phyloP scores from a whole-genome alignment of 1,284 basidiomycete genomes.

The Cutaneotrichosporon sp. region DNA sequence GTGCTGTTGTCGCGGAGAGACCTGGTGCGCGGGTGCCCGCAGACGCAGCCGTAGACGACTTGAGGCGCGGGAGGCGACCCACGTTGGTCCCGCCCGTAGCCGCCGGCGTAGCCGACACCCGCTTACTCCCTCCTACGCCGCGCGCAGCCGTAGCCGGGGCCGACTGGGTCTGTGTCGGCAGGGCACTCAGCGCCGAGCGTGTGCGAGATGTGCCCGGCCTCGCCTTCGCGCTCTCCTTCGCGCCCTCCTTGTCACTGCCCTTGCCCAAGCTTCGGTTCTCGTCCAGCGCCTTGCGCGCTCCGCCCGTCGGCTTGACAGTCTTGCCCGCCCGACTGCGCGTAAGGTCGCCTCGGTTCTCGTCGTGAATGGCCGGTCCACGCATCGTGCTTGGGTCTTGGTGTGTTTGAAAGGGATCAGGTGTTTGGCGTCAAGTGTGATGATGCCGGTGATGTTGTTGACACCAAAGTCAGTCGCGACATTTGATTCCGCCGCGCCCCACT shows the following conservation, averaged over 20 bases:
- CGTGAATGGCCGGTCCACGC: not conserved
- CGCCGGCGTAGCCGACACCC: too few relatives aligned
- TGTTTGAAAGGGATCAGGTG: too few relatives aligned
- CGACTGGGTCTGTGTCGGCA: not conserved
- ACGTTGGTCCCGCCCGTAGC: not conserved
- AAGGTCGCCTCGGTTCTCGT: not conserved
- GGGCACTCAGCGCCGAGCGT: not conserved
- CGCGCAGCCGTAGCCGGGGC: not conserved
- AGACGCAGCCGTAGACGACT: not conserved
- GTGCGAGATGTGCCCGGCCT: not conserved
- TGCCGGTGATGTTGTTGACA: not conserved
- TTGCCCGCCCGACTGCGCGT: too few relatives aligned
- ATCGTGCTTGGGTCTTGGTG: not conserved
- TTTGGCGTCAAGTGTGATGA: not conserved
- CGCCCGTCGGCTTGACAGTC: too few relatives aligned
- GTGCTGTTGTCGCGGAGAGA: not conserved
- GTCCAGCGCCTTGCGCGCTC: too few relatives aligned
- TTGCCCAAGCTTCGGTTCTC: not conserved
- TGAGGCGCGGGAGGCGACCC: not conserved
- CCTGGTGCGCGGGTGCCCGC: not conserved
- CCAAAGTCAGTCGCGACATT: constrained; percentile 1
- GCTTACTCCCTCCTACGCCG: not conserved
- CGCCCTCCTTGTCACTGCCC: not conserved
- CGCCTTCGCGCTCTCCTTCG: not conserved
- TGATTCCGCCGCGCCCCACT: not conserved